Conservation (phyloP, 768 basidiomycete species). For the Neoboletus subvelutipes region DNA sequence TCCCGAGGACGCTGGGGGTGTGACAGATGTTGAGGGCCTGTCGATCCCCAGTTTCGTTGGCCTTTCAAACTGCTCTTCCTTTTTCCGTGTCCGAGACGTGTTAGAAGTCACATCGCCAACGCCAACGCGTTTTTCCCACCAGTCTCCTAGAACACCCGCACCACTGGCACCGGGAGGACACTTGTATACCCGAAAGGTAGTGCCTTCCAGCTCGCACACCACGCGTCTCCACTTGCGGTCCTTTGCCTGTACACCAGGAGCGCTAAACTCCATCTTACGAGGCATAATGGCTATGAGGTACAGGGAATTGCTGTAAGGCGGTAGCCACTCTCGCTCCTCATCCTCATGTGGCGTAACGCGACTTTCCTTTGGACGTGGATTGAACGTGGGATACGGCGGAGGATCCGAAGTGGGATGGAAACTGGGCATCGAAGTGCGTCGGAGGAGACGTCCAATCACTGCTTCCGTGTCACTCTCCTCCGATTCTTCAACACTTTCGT, state of each 20-base stretch:
- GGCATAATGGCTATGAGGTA: constrained; percentile 81
- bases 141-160: constrained; percentile 58
- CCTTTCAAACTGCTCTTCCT: constrained; percentile 27
- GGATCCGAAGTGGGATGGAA: constrained; percentile 58
- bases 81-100: constrained; percentile 25
- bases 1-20: not conserved
- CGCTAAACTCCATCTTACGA: constrained; percentile 89
- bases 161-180: constrained; percentile 43
- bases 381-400: constrained; percentile 65
- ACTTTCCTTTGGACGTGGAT: constrained; percentile 26
- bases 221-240: constrained; percentile 92
- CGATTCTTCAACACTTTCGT: constrained; percentile 12
- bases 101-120: constrained; percentile 55
- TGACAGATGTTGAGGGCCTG: not conserved
- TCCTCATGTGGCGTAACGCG: constrained; percentile 56
- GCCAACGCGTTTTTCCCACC: constrained; percentile 79
- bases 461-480: constrained; percentile 25
- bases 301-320: constrained; percentile 77
- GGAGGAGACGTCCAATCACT: constrained; percentile 44
- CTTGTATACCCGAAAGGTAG: constrained; percentile 77
- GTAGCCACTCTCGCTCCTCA: constrained; percentile 81
- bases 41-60: constrained; percentile 26
- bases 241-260: constrained; percentile 81
- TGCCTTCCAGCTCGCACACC: constrained; percentile 89
- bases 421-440: constrained; percentile 71